Evolutionary conservation across 164 flowering plant genomes (phyloP), one percentile per base, ranked within the genome.

Genomic region (Vitis rupestris): DNA sequence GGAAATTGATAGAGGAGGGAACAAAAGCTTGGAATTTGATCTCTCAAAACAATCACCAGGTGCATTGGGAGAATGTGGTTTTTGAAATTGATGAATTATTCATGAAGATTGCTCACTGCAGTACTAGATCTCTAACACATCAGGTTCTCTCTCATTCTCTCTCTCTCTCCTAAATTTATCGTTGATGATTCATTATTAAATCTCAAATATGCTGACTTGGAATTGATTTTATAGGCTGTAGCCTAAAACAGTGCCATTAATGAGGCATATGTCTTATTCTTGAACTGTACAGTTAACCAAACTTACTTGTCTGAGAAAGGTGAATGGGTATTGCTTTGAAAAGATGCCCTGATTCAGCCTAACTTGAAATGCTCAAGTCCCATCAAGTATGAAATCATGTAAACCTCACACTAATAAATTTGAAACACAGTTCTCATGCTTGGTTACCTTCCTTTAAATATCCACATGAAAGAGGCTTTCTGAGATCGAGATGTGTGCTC

Each of bases 1-100:
- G 86, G 82, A 73, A 80, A 74, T 70, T 96, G 81, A 73, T 93
- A 58, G 89, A 81, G 66, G 97, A 96, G 47, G 99, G 98, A 72
- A 81, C 72, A 53, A 77, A 78, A 61, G 79, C 75, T 59, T 96
- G 99, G 99, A 83, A 81, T 70, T 74, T 71, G 49, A 79, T 96
- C 50, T 80, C 97, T 29, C 79, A 76, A 64, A 84, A 81, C 66
- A 82, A 79, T 51, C 76, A 73, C 17, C 84, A 74, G 13, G 87
- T 90, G 75, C 85, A 66, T 29, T 96, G 99, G 99, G 85, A 84
- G 54, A 80, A 80, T 77, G 81, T 78, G 55, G 75, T 79, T 65
- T 65, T 72, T 68, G 89, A 81, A 79, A 85, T 95, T 74, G 87
- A 86, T 69, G 86, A 86, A 70, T 83, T 76, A 47, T 93, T 96